These are phyloP conservation scores for Lentinula lateritia DNA, from an alignment of 768 basidiomycete species.

Conservation along the genomic window DNA sequence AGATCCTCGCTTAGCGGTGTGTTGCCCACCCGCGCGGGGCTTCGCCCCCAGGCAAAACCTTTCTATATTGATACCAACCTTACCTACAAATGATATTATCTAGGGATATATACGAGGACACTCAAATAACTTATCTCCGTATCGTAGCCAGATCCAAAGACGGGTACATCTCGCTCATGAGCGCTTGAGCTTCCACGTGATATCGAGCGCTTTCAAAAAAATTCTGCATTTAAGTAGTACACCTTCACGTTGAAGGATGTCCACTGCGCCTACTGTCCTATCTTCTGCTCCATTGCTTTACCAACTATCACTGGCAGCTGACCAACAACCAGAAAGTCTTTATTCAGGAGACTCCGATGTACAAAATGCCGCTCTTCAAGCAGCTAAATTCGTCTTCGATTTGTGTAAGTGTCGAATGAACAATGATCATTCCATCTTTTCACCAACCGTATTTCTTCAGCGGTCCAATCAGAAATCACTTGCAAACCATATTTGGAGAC, in stretches of 20 bases:
- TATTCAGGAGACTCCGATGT: conserved; percentile 50
- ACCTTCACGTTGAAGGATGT: neutral
- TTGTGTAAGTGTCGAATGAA: conserved; percentile 42
- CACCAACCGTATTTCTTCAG: neutral
- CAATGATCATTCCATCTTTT: neutral
- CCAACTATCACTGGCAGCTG: conserved; percentile 49
- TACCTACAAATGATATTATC: too few species aligned
- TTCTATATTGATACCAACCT: too few species aligned
- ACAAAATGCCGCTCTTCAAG: conserved; percentile 51
- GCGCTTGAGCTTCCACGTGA: neutral
- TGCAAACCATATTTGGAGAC: conserved; percentile 61
- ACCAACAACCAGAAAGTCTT: conserved; percentile 48
- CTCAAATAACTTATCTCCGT: too few species aligned
- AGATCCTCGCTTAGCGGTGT: too few species aligned
- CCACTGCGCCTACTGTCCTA: conserved; percentile 6
- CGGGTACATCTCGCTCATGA: too few species aligned
- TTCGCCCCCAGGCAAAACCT: too few species aligned
- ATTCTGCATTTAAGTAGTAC: neutral
- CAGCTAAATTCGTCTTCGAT: conserved; percentile 75
- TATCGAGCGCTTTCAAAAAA: neutral
- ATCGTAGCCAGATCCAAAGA: too few species aligned
- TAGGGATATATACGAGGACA: too few species aligned
- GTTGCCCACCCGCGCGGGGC: too few species aligned
- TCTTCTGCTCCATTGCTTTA: conserved; percentile 31
- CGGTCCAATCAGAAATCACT: conserved; percentile 54